A percentile compares a stretch with the other conserved stretches of the same genome.
Conservation (phyloP, 1,139 yeast species). For the Ashbya aceris region DNA sequence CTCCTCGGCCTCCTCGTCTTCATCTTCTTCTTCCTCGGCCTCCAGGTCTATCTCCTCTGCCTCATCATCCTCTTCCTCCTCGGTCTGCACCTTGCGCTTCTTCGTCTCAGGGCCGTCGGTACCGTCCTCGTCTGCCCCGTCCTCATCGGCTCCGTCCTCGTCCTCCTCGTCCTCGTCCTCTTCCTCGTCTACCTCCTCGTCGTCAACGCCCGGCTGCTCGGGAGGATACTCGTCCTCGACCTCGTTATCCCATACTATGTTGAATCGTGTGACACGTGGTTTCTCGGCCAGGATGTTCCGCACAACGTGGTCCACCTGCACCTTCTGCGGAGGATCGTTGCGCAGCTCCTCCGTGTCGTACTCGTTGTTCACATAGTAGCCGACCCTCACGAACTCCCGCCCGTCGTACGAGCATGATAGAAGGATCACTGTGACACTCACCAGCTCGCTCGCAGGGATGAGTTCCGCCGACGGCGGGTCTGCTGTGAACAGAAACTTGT, state of each 20-base stretch:
- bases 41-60: slow-evolving; percentile 14
- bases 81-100: slow-evolving; percentile 31
- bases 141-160: slow-evolving; percentile 34
- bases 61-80: slow-evolving; percentile 31
- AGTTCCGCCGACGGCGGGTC: slow-evolving; percentile 95
- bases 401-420: slow-evolving; percentile 89
- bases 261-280: slow-evolving; percentile 93
- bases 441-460: slow-evolving; percentile 91
- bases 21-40: slow-evolving; percentile 16
- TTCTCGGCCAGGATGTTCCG: slow-evolving; percentile 93
- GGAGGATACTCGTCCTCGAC: slow-evolving; percentile 63
- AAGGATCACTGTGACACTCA: slow-evolving; percentile 86
- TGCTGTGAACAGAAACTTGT: slow-evolving; percentile 85
- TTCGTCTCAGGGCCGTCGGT: slow-evolving; percentile 34
- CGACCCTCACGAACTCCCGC: slow-evolving; percentile 91
- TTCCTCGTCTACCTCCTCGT: slow-evolving; percentile 47
- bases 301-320: slow-evolving; percentile 88
- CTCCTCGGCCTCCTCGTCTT: slow-evolving; percentile 11
- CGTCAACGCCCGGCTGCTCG: slow-evolving; percentile 57
- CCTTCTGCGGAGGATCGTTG: slow-evolving; percentile 85
- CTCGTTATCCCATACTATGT: slow-evolving; percentile 83
- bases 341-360: slow-evolving; percentile 88
- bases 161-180: slow-evolving; percentile 46
- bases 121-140: slow-evolving; percentile 35
- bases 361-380: slow-evolving; percentile 94